Base-by-base conservation (phyloP, 2,329 filamentous ascomycete genomes). In the Trichoderma breve region DNA sequence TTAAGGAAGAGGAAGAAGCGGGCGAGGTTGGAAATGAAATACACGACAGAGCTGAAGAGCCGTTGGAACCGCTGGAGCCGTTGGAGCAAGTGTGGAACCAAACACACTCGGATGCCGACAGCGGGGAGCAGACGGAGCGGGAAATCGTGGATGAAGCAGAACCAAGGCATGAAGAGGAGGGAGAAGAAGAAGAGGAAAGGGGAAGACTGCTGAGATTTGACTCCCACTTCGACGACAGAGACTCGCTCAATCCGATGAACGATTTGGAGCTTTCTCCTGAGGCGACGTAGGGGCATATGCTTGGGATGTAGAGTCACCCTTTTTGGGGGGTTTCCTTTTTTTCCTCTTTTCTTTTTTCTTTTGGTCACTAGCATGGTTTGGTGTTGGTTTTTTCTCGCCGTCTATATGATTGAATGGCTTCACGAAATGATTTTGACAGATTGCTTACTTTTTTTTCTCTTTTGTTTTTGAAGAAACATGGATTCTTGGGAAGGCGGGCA, bases 221-320 rank as follows among this genome's bases (percentile, higher is more conserved):
- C 9, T 60, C 58, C 11, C 69, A 21, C 24, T 69, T 61, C 26
- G 73, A 72, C 26, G 71, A 73, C 62, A 74, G 74, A 53, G 76
- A 73, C 32, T 79, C 78, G 53, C 75, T 77, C n/a, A 78, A 76
- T 30, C 60, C 55, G 11, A 61, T 21, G 24, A 60, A 32, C 30
- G 62, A 62, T 14, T 26, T 58, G 15, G 69, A 66, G 26, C 64
- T 60, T 28, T 68, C 65, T 64, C 47, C 60, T n/a, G 71, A 65
- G 34, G 51, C 58, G 32, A 47, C 65, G 9, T 70, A 60, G 58
- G 57, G 68, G 12, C 57, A 34, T 34, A 15, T 26, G 26, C 39
- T 34, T 57, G 55, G 26, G 53, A 62, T 53, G 39, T 69, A 62
- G 34, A 69, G 8, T n/a, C 62, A 18, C 9, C 26, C 6, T 18